Evolutionary conservation across 1,139 yeast species (phyloP), one percentile per base, ranked within the genome.

Genomic region (Sugiyamaella grinbergsii): DNA sequence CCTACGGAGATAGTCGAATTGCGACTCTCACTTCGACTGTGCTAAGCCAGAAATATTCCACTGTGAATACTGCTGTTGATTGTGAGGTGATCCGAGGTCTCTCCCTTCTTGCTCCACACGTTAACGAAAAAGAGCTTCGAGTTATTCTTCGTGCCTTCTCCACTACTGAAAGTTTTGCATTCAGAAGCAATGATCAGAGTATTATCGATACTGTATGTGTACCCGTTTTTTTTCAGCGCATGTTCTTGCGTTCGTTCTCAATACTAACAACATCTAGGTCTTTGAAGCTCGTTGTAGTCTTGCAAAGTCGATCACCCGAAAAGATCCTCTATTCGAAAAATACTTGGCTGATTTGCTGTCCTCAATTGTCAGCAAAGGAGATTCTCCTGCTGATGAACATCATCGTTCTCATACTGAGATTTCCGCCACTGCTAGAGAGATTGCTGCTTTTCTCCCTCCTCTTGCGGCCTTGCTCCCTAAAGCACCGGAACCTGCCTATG

Each of bases 11-110:
- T 59, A 83, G 82, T 53, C 79, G 87, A 22, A 85, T 91, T 32
- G 81, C 87, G n/a, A 83, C 88, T 1, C 75, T 93, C 57, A 84
- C 95, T 0, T 82, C 88, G 5, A 85, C 96, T 0, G 83, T 93
- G 40, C 74, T 93, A 52, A 80, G 88, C 15, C 98, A 93, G 68
- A 93, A 93, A 63, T 74, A 82, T n/a, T 74, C 74, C 46, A 75
- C 73, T 29, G 71, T 72, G 5, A 71, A 76, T 2, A 58, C 64
- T 32, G 65, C 62, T 6, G 61, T 75, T 34, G 78, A 75, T 48
- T 58, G 56, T 8, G 69, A 68, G 42, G 67, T 71, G n/a, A 69
- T 84, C 42, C 73, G 74, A 44, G 89, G 88, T 0, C 72, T 83
- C 52, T 76, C 80, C 2, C 74, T 75, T 15, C 76, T 85, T 61